These are phyloP conservation scores for Aspergillus taichungensis DNA, from an alignment of 495 filamentous ascomycete species.

Conservation along the genomic window DNA sequence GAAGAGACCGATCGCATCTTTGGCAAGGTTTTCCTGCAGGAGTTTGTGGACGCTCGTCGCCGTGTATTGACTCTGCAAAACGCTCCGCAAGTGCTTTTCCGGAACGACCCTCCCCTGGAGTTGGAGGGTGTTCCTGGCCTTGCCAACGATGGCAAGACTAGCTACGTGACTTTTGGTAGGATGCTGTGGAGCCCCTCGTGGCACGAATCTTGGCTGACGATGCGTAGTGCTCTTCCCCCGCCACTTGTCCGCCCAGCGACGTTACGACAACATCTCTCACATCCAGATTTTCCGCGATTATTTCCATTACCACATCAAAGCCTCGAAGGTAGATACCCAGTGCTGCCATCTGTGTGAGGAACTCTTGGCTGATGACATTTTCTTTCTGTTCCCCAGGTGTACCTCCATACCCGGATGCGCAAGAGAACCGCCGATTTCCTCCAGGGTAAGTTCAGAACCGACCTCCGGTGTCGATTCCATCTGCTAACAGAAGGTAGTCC, in stretches of 20 bases:
- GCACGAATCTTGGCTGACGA: not conserved
- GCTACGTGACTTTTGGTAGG: conserved; percentile 96
- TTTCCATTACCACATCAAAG: conserved; percentile 99
- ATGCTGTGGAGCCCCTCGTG: not conserved
- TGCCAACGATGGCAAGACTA: conserved; percentile 66
- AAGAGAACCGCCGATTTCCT: conserved; percentile 95
- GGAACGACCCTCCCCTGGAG: conserved; percentile 89
- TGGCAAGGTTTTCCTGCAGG: conserved; percentile 89
- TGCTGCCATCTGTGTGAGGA: no score
- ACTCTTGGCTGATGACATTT: conserved; percentile 7
- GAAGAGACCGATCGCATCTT: conserved; percentile 97
- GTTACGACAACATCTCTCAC: conserved; percentile 92
- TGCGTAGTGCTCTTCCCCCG: conserved; percentile 83
- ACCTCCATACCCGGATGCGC: conserved; percentile 97
- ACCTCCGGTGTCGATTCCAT: not conserved
- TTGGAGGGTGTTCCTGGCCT: conserved; percentile 79
- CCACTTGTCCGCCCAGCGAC: conserved; percentile 80
- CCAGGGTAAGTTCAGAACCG: conserved; percentile 53
- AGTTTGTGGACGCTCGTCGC: conserved; percentile 93
- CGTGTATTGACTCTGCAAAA: conserved; percentile 81
- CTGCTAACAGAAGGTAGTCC: conserved; percentile 46
- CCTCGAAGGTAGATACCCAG: conserved; percentile 60
- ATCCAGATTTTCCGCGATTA: conserved; percentile 99
- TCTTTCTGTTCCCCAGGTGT: conserved; percentile 55
- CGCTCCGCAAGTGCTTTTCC: conserved; percentile 94